Percentiles rank a stretch among this genome's conserved stretches.
These are phyloP conservation scores for Nicotiana sylvestris DNA, from an alignment of 257 asterid genomes.

Conservation along the genomic window DNA sequence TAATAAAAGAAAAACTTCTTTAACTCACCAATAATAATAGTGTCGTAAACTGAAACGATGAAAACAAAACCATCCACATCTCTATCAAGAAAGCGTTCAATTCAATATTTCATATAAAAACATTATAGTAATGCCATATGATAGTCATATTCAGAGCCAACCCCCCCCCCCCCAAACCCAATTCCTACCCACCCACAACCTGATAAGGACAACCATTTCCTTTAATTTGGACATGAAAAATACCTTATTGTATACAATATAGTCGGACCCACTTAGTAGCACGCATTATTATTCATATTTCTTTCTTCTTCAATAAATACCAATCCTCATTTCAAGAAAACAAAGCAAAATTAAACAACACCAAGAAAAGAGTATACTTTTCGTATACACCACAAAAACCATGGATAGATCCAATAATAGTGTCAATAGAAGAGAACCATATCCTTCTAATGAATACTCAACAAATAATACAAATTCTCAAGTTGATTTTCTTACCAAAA, in stretches of 20 bases:
- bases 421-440: not conserved
- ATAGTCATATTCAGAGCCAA: no score
- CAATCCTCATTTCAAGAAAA: no score
- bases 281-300: not conserved
- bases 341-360: no score
- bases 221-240: no score
- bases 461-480: not conserved
- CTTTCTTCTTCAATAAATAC: not conserved
- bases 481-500: not conserved
- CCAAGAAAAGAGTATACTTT: no score
- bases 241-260: no score
- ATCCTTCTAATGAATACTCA: not conserved
- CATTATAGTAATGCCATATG: no score
- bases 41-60: no score
- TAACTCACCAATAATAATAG: no score
- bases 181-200: not conserved
- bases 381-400: not conserved
- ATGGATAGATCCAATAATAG: constrained; percentile 4
- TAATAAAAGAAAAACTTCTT: no score
- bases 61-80: not conserved
- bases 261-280: not conserved
- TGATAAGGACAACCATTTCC: not conserved
- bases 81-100: not conserved
- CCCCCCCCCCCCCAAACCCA: no score
- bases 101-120: not conserved